Base-by-base conservation (phyloP, 108 stramenopile genomes). In the Aurantiochytrium sp. region DNA sequence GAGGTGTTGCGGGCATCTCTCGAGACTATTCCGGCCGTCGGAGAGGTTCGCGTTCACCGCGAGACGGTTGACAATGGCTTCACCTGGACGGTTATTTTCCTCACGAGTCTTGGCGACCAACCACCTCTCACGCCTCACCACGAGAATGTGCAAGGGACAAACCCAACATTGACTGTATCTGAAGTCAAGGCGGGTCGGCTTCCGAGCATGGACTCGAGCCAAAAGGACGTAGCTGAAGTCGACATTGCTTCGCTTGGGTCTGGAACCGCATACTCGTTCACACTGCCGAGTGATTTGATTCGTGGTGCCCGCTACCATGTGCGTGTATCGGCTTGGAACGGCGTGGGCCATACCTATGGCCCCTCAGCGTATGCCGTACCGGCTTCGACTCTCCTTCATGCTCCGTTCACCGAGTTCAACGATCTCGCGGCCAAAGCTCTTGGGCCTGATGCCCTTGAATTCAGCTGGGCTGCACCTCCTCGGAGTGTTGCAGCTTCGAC, bases 1-100 rank as follows among this genome's bases (percentile, higher is more conserved):
- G 90, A 94, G 64, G 89, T 73, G 44, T 88, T 96, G 76, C 92
- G 94, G 88, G 87, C 90, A 14, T 87, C 89, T 5, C 90, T 96
- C n/a, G 95, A 96, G 91, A 90, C 90, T 58, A 89, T 96, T 71
- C 94, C 95, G 43, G 95, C 95, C 88, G 88, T 96, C 5, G 96
- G 95, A 53, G 83, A 76, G 5, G 95, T 96, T 5, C 89, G 89
- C 64, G 96, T 96, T 21, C 58, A 49, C 60, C 93, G 93, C 71
- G 72, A 58, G 12, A 93, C 93, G n/a, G 91, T 92, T 58, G 90
- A 90, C 55, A 95, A 93, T 83, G 76, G 76, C 49, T 96, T 95
- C 89, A 88, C 90, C 45, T 96, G 96, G 96, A 89, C 90, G 10
- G 90, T 96, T 29, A 95, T 95, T 12, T 96, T 96, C 83, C 44